phyloP scores from a whole-genome alignment of 2,329 filamentous ascomycete species.

The Alternaria metachromatica region DNA sequence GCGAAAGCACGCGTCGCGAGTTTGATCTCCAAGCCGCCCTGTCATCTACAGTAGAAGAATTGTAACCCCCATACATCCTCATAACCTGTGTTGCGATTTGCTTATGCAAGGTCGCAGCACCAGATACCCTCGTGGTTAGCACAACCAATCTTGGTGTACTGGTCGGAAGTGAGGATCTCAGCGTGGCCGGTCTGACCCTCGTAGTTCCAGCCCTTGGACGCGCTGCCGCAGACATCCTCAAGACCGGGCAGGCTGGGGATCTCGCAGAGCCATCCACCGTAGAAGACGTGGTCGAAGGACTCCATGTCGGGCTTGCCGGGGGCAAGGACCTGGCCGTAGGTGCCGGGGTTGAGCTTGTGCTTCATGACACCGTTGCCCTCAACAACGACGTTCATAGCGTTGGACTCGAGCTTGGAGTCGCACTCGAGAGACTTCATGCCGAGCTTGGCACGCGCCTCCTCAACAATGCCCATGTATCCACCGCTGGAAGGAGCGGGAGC shows the following conservation, averaged over 20 bases:
- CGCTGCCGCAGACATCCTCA: conserved; percentile 29
- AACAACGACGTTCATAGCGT: conserved; percentile 31
- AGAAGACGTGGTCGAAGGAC: conserved; percentile 39
- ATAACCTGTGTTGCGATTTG: neutral
- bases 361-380: conserved; percentile 39
- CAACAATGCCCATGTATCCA: conserved; percentile 38
- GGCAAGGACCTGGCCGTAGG: conserved; percentile 39
- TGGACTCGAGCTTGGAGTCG: conserved; percentile 32
- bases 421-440: conserved; percentile 26
- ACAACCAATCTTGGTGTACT: conserved; percentile 43
- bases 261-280: conserved; percentile 48
- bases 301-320: conserved; percentile 22
- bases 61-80: neutral
- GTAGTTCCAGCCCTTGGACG: conserved; percentile 39
- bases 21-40: conserved; percentile 22
- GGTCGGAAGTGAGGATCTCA: conserved; percentile 34
- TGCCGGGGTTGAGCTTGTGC: conserved; percentile 42
- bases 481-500: conserved; percentile 14
- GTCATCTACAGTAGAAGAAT: conserved; percentile 12
- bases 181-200: conserved; percentile 41
- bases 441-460: conserved; percentile 38
- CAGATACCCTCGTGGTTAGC: conserved; percentile 32
- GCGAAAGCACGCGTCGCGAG: conserved; percentile 13
- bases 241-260: conserved; percentile 33
- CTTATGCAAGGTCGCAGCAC: conserved; percentile 43